Evolutionary conservation across 2,329 filamentous ascomycete genomes (phyloP), one percentile per base, ranked within the genome.

Genomic region (Cladosporium colombiae): DNA sequence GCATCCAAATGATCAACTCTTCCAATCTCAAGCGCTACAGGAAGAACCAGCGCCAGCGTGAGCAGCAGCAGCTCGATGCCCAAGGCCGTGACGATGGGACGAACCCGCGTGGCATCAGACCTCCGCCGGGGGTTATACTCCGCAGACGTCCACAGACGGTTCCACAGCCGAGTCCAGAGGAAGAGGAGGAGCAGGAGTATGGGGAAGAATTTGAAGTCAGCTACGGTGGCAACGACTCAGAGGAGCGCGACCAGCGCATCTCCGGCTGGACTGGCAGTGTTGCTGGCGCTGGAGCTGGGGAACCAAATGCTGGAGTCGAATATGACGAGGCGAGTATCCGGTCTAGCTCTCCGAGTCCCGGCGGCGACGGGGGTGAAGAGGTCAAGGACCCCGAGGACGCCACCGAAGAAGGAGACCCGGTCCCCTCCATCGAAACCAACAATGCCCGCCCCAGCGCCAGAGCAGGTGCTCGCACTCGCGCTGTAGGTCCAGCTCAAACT

Each of bases 231-330:
- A 18, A 6, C n/a, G 6, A n/a, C 13, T 13, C 27, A 5, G 10
- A 53, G 27, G 49, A 53, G 49, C 49, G 49, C 49, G 49, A 53
- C 27, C 49, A 53, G 25, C 49, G 49, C 25, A 53, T 53, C 13
- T 53, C 49, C 16, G 23, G 49, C 27, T 53, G 49, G 49, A 14
- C 27, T 23, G 40, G 40, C 1, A 46, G n/a, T 21, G 40, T 46
- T 23, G 40, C 40, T 16, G 10, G 40, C 10, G 40, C 40, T 21
- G 40, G 8, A 46, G 40, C 40, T 23, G 40, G n/a, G 5, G n/a
- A 46, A 13, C n/a, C 40, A 21, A 18, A 46, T 21, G 7, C 8
- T 46, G 40, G 40, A 21, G 40, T 46, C 1, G 40, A 46, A 3
- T 4, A 21, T 10, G n/a, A 46, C n/a, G 7, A 46, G n/a, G n/a